A percentile compares a stretch with the other conserved stretches of the same genome.
phyloP scores from a whole-genome alignment of 129 eudicot genomes.

The Pittosporum tobira region DNA sequence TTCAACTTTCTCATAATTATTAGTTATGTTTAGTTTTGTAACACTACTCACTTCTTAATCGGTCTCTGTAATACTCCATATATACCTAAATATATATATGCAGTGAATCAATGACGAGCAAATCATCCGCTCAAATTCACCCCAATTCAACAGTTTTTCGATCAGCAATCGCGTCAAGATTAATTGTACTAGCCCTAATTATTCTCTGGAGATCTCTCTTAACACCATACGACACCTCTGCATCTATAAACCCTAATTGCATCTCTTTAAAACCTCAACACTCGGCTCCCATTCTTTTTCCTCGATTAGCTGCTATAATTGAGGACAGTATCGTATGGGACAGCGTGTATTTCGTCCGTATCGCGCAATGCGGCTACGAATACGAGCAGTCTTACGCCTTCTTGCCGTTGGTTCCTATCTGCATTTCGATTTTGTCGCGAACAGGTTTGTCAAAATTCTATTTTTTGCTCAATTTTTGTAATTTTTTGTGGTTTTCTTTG shows the following conservation, averaged over 20 bases:
- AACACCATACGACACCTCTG: slow-evolving; percentile 79
- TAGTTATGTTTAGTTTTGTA: no score
- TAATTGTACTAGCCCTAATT: slow-evolving; percentile 39
- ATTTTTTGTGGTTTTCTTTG: no score
- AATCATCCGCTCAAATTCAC: slow-evolving; percentile 5
- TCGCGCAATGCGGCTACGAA: slow-evolving; percentile 83
- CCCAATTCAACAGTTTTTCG: slow-evolving; percentile 27
- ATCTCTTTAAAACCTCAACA: slow-evolving; percentile 23
- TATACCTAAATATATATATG: no score
- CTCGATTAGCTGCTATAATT: slow-evolving; percentile 37
- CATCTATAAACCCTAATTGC: slow-evolving; percentile 63
- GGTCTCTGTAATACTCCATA: no score
- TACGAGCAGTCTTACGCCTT: slow-evolving; percentile 89
- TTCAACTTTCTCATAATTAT: no score
- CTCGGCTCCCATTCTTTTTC: slow-evolving; percentile 27
- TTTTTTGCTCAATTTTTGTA: no score
- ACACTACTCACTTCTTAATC: no score
- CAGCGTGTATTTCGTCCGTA: slow-evolving; percentile 64
- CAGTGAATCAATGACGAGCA: slow-evolving; percentile 7
- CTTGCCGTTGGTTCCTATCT: slow-evolving; percentile 63
- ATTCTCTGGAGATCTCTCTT: slow-evolving; percentile 57
- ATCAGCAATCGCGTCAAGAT: slow-evolving; percentile 54
- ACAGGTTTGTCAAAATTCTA: slow-evolving; percentile 31
- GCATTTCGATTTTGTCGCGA: slow-evolving; percentile 37
- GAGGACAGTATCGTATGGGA: slow-evolving; percentile 86